Evolutionary conservation across 768 basidiomycete species (phyloP).

Genomic region (Termitomyces sp.): DNA sequence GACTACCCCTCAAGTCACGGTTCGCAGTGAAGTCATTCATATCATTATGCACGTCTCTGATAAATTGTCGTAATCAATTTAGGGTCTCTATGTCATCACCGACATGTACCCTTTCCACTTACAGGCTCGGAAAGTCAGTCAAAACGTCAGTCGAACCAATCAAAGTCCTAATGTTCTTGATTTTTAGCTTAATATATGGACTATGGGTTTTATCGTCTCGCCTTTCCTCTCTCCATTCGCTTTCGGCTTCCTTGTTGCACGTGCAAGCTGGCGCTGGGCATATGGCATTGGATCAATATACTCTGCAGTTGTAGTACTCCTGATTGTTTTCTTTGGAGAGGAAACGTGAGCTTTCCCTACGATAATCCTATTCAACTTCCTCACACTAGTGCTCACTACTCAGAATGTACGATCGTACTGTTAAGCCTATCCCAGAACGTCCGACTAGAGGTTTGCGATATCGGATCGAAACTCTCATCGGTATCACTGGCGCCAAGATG

Average conservation of each 20-base stretch:
- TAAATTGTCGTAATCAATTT: neutral
- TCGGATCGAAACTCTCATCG: conserved; percentile 48
- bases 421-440: conserved; percentile 36
- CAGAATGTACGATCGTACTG: conserved; percentile 51
- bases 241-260: conserved; percentile 64
- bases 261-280: conserved; percentile 58
- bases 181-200: conserved; percentile 49
- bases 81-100: conserved; percentile 60
- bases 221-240: conserved; percentile 62
- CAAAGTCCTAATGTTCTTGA: neutral
- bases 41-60: neutral
- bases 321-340: conserved; percentile 43
- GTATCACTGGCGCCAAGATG: conserved; percentile 53
- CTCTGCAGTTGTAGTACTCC: conserved; percentile 34
- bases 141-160: conserved; percentile 19
- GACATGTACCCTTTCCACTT: conserved; percentile 69
- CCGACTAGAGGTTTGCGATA: conserved; percentile 36
- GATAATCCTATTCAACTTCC: neutral
- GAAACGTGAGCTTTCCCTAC: conserved; percentile 47
- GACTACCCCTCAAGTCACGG: conserved; percentile 51
- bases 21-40: conserved; percentile 23
- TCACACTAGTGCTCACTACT: neutral
- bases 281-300: conserved; percentile 72
- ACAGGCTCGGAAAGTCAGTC: conserved; percentile 57
- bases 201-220: conserved; percentile 57